Conservation (phyloP, 2,329 filamentous ascomycete genomes). For the Cytospora schulzeri region DNA sequence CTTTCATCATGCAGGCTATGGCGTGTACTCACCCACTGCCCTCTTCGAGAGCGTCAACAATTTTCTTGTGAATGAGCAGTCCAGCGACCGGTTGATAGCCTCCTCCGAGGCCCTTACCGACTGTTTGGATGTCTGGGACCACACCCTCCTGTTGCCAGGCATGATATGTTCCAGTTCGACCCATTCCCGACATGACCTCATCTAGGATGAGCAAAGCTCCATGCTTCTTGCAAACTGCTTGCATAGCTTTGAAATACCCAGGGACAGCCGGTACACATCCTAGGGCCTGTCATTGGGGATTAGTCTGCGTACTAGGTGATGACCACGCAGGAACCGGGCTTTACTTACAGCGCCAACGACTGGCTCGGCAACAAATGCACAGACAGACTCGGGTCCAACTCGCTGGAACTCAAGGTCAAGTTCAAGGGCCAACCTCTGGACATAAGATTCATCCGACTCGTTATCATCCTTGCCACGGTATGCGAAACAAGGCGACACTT, state of each 20-base stretch:
- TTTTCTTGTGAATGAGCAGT: slow-evolving; percentile 53
- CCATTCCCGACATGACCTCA: slow-evolving; percentile 71
- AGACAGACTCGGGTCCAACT: slow-evolving; percentile 66
- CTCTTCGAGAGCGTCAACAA: slow-evolving; percentile 50
- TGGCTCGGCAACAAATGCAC: slow-evolving; percentile 73
- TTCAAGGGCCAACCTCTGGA: slow-evolving; percentile 61
- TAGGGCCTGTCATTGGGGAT: slow-evolving; percentile 42
- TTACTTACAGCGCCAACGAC: slow-evolving; percentile 68
- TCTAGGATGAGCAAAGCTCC: slow-evolving; percentile 59
- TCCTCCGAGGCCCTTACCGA: slow-evolving; percentile 64
- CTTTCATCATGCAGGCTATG: neutral
- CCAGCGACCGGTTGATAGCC: slow-evolving; percentile 64
- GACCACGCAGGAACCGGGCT: neutral
- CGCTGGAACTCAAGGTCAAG: slow-evolving; percentile 67
- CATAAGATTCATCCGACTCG: slow-evolving; percentile 62
- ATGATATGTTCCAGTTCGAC: slow-evolving; percentile 62
- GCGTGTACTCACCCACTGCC: slow-evolving; percentile 39
- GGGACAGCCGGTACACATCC: slow-evolving; percentile 53
- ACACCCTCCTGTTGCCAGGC: slow-evolving; percentile 65
- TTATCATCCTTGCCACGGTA: slow-evolving; percentile 57
- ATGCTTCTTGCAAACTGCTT: slow-evolving; percentile 55
- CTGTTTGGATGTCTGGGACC: slow-evolving; percentile 61
- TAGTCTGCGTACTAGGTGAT: neutral
- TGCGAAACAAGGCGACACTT: slow-evolving; percentile 67
- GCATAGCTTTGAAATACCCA: slow-evolving; percentile 58